Conservation (phyloP, 2,329 filamentous ascomycete genomes). For the Aspergillus aculeatus region DNA sequence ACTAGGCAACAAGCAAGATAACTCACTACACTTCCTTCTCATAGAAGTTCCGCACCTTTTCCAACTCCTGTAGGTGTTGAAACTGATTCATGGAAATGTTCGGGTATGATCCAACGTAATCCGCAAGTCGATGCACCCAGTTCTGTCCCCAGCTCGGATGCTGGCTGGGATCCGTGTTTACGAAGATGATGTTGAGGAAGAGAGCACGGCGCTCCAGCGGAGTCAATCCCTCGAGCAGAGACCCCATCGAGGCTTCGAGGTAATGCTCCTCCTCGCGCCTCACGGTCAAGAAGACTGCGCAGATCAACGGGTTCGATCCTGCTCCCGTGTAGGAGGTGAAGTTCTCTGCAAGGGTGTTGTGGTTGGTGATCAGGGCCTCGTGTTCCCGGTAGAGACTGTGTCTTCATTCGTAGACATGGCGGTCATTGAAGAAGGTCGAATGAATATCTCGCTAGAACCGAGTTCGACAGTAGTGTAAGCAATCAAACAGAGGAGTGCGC, state of each 20-base stretch:
- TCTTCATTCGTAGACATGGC: slow-evolving; percentile 25
- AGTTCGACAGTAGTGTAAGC: slow-evolving; percentile 21
- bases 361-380: slow-evolving; percentile 20
- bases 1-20: not conserved
- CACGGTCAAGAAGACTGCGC: slow-evolving; percentile 26
- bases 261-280: slow-evolving; percentile 21
- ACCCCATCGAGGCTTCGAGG: slow-evolving; percentile 27
- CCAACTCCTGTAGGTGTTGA: slow-evolving; percentile 22
- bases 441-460: slow-evolving; percentile 29
- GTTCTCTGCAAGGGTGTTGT: slow-evolving; percentile 17
- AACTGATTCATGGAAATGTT: slow-evolving; percentile 21
- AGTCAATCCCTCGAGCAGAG: slow-evolving; percentile 23
- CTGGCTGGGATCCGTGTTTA: slow-evolving; percentile 22
- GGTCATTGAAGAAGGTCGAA: slow-evolving; percentile 28
- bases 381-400: slow-evolving; percentile 29
- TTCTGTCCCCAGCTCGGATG: slow-evolving; percentile 28
- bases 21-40: slow-evolving; percentile 36
- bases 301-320: slow-evolving; percentile 16
- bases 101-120: slow-evolving; percentile 18
- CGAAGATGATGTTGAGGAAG: slow-evolving; percentile 23
- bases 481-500: slow-evolving; percentile 8
- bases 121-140: slow-evolving; percentile 23
- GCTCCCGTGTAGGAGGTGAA: slow-evolving; percentile 6
- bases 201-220: slow-evolving; percentile 22
- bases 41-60: slow-evolving; percentile 27